Evolutionary conservation across 345 rosid species (phyloP), one percentile per base, ranked within the genome.

Genomic region (Pistacia vera): DNA sequence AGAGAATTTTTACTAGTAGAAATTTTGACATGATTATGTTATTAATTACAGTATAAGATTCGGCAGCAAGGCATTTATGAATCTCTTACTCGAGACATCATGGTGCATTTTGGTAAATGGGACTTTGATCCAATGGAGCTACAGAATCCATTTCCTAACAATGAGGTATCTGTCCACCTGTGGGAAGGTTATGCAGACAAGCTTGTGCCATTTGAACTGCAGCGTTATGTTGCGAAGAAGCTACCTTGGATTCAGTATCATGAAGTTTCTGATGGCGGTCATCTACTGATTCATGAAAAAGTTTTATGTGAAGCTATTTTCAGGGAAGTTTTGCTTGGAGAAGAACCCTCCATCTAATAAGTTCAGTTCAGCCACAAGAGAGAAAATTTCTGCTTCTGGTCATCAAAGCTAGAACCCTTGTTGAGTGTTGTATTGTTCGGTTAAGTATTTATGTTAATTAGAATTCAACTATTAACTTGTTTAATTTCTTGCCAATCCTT

Each of bases 91-190:
- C 80, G 85, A 30, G 91, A 90, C 75, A 0, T 88, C 14, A 86
- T 75, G 7, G 80, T 87, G 18, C 86, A 79, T 59, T 85, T 87
- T 63, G 88, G 90, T 17, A 75, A 22, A 11, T 89, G 91, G 93
- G 87, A 88, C 58, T 90, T 90, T 56, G 85, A 82, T 75, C 93
- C 91, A 0, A 74, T 86, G 86, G 81, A 80, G 76, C 79, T 88
- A 56, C 74, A 77, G 22, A 88, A 84, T 69, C 92, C 91, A 30
- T 88, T 88, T 68, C 87, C 85, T 0, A 64, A 82, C 72, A 81
- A 79, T 3, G 87, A 82, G 71, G 81, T 81, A 16, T 57, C 76
- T 11, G 88, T 88, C 16, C 79, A 79, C 73, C 55, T 88, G 5
- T 90, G 93, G 90, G 80, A 90, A 12, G 93, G 91, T 8, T 75